Percentiles rank a stretch among this genome's conserved stretches.
Conservation (phyloP, 345 rosid species). For the Dipteronia dyeriana region DNA sequence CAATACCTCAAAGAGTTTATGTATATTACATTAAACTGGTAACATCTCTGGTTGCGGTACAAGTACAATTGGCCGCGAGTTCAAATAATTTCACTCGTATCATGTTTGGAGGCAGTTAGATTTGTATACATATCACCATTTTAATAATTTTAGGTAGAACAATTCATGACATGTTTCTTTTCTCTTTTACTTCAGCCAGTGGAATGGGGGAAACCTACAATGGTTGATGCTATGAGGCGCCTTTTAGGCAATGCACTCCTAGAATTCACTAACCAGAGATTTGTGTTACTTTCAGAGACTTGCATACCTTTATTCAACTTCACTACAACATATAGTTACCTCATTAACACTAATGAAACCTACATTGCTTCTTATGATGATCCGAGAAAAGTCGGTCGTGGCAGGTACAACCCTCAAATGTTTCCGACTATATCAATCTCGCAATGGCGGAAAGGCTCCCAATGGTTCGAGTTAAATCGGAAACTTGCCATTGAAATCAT, state of each 20-base stretch:
- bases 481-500: slow-evolving; percentile 35
- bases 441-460: slow-evolving; percentile 49
- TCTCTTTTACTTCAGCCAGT: slow-evolving; percentile 28
- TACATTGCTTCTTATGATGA: slow-evolving; percentile 43
- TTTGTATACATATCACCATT: too few relatives aligned
- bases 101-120: too few relatives aligned
- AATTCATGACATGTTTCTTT: background rate
- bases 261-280: slow-evolving; percentile 42
- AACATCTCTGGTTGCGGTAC: too few relatives aligned
- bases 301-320: slow-evolving; percentile 60
- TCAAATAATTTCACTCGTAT: too few relatives aligned
- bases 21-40: too few relatives aligned
- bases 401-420: slow-evolving; percentile 50
- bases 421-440: slow-evolving; percentile 36
- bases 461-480: slow-evolving; percentile 52
- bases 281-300: slow-evolving; percentile 49
- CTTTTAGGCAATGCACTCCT: slow-evolving; percentile 44
- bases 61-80: too few relatives aligned
- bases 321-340: slow-evolving; percentile 40
- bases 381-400: slow-evolving; percentile 44
- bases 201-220: slow-evolving; percentile 44
- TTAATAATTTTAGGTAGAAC: background rate
- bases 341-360: slow-evolving; percentile 38
- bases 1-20: too few relatives aligned
- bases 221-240: slow-evolving; percentile 55